Conservation (phyloP, 345 rosid genomes). For the Acer campestre region DNA sequence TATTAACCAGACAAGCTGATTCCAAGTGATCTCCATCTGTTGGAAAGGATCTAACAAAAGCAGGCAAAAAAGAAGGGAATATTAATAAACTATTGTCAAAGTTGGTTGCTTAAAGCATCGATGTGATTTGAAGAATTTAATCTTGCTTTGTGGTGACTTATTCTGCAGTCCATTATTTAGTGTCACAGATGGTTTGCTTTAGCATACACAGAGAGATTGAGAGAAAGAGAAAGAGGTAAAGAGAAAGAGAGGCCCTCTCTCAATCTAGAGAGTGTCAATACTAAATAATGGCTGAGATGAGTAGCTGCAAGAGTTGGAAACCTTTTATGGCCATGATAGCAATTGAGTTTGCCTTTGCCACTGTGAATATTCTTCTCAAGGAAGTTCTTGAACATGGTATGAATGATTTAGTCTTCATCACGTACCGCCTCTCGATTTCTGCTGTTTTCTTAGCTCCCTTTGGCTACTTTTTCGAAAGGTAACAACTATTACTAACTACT, state of each 20-base stretch:
- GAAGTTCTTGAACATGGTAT: conserved; percentile 54
- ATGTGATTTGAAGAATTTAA: conserved; percentile 57
- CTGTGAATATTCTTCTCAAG: conserved; percentile 63
- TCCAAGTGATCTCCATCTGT: conserved; percentile 23
- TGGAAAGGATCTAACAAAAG: conserved; percentile 36
- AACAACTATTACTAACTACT: conserved; percentile 1
- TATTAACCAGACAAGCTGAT: conserved; percentile 18
- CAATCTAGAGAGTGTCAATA: conserved; percentile 2
- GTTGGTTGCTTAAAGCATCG: conserved; percentile 50
- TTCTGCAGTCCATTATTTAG: conserved; percentile 30
- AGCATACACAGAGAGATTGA: background rate
- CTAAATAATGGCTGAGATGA: conserved; percentile 30
- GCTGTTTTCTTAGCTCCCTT: conserved; percentile 61
- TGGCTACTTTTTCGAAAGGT: conserved; percentile 63
- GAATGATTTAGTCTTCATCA: conserved; percentile 57
- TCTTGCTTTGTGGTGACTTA: conserved; percentile 57
- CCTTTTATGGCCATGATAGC: conserved; percentile 51
- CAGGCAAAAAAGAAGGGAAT: conserved; percentile 38
- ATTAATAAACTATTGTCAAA: conserved; percentile 29
- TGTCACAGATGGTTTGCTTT: conserved; percentile 11
- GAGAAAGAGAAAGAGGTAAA: background rate
- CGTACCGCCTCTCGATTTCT: conserved; percentile 58
- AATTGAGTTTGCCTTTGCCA: conserved; percentile 51
- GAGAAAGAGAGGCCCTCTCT: background rate
- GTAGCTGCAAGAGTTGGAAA: conserved; percentile 34